Percentiles rank a stretch among this genome's conserved stretches.
These are phyloP conservation scores for Calonectria fujianensis DNA, from an alignment of 2,329 filamentous ascomycete genomes.

Conservation along the genomic window DNA sequence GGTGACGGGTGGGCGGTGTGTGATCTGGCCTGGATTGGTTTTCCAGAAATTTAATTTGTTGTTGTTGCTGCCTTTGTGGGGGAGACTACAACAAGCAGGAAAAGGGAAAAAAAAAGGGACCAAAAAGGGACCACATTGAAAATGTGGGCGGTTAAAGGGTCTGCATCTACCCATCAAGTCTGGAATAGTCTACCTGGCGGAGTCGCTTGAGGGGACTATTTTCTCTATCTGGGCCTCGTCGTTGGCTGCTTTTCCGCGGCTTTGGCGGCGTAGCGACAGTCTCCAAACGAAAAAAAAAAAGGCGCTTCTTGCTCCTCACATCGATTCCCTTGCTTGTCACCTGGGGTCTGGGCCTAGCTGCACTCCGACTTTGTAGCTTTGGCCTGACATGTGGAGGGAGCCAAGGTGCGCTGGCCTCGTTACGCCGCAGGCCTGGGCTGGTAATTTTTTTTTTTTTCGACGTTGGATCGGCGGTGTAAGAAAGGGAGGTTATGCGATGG, in stretches of 20 bases:
- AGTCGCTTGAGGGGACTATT: neutral
- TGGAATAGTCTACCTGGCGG: neutral
- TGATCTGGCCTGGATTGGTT: neutral
- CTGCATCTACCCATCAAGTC: neutral
- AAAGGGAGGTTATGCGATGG: neutral
- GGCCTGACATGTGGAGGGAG: conserved; percentile 22
- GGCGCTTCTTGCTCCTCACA: neutral
- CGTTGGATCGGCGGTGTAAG: conserved; percentile 27
- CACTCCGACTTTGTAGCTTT: conserved; percentile 20
- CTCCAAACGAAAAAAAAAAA: too few species aligned
- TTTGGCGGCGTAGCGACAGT: conserved; percentile 11
- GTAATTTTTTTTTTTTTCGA: too few species aligned
- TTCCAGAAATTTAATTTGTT: neutral
- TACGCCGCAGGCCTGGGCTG: too few species aligned
- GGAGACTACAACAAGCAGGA: neutral
- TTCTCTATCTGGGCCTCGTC: neutral
- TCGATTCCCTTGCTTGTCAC: neutral
- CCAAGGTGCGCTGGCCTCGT: neutral
- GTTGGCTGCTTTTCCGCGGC: neutral
- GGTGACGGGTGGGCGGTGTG: conserved; percentile 2
- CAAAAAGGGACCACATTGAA: too few species aligned
- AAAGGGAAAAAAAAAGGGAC: neutral
- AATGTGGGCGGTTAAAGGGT: conserved; percentile 20
- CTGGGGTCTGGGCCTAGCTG: neutral
- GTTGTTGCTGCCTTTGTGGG: neutral